Percentiles rank a stretch among this genome's conserved stretches.
Evolutionary conservation across 2,329 filamentous ascomycete species (phyloP).

Genomic region (Teratosphaeria epicoccoides): DNA sequence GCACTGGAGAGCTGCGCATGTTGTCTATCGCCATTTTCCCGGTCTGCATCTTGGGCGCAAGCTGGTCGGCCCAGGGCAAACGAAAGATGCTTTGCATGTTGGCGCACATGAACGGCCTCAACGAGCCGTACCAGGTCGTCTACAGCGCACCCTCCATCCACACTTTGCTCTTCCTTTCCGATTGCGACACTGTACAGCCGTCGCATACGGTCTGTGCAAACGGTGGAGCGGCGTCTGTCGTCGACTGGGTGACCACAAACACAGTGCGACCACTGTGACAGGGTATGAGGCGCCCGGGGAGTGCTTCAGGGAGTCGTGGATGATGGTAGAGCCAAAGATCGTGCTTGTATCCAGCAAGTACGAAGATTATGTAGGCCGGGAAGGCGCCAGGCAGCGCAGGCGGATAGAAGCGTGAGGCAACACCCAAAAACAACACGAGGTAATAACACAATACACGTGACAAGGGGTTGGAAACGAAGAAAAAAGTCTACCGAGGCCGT

Average conservation of each 20-base stretch:
- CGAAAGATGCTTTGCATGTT: constrained; percentile 42
- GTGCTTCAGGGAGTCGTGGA: not conserved
- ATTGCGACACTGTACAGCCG: constrained; percentile 15
- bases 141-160: constrained; percentile 18
- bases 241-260: constrained; percentile 21
- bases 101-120: constrained; percentile 17
- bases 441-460: constrained; percentile 19
- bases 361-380: constrained; percentile 11
- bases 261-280: not conserved
- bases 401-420: constrained; percentile 5
- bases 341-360: constrained; percentile 2
- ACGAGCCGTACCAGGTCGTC: constrained; percentile 9
- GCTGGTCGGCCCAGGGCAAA: constrained; percentile 35
- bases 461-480: constrained; percentile 7
- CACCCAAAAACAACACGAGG: constrained; percentile 7
- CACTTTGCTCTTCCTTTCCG: constrained; percentile 5
- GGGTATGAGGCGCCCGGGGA: not conserved
- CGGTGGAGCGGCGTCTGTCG: not conserved
- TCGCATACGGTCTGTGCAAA: constrained; percentile 7
- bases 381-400: not conserved
- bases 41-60: constrained; percentile 29
- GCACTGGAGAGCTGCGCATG: constrained; percentile 33
- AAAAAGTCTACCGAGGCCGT: constrained; percentile 2
- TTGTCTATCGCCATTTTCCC: constrained; percentile 33
- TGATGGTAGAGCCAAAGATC: constrained; percentile 1